Evolutionary conservation across 2,329 filamentous ascomycete species (phyloP), one percentile per base, ranked within the genome.

Genomic region (Dactylellina leptospora): DNA sequence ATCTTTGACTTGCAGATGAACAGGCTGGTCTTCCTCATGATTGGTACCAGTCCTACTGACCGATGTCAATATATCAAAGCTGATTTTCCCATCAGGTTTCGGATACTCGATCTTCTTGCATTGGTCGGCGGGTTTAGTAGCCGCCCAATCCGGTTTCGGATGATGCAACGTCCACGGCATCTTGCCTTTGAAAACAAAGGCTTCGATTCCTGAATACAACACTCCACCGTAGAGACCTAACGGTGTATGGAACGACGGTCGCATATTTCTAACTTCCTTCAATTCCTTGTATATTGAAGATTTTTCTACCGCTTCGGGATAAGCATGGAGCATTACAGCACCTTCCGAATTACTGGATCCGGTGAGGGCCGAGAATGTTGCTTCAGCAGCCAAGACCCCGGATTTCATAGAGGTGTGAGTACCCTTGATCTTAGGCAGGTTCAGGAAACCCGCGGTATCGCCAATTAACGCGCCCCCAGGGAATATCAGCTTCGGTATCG

Each of bases 381-480:
- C 91, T 81, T 97, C 92, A 42, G 93, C 95, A 4, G 95, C 95
- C 54, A 99, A 84, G 90, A 99, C 97, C 73, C 93, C 95, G 1
- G 91, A 96, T 78, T 93, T 92, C 92, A 99, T 97, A 56, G 95
- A 92, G 50, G 95, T 97, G 81, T 99, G 95, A 0, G 93, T 97
- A 66, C 95, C 95, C 83, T 99, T 99, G 81, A 99, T 91, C 83
- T 99, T 99, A 75, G 95, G 95, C 13, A 99, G 90, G 78, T 99
- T 99, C 80, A 99, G 85, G 78, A 99, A 96, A 3, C 95, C 95
- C 25, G 95, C 95, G 16, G 93, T 96, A 81, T 99, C 95, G 60
- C 95, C 95, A 76, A 99, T 96, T 45, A 99, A 84, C 48, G 95
- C 95, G 66, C 95, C 95, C 71, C 95, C 95, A 22, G 95, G 95